phyloP scores from a whole-genome alignment of 2,329 filamentous ascomycete species.

The Alternaria gansuensis region DNA sequence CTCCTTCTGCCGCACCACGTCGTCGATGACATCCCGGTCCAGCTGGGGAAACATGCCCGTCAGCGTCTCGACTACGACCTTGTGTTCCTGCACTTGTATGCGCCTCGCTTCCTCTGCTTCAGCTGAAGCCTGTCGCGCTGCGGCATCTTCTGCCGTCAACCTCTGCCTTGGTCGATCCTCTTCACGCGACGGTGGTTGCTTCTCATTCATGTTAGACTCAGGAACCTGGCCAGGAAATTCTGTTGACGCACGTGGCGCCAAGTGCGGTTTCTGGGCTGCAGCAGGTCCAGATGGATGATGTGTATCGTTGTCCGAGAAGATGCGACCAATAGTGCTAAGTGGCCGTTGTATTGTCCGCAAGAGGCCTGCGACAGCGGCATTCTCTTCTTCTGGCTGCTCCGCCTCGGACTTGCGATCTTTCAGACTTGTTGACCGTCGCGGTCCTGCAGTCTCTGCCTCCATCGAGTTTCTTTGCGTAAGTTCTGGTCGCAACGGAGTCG shows the following conservation, averaged over 20 bases:
- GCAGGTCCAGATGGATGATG: conserved; percentile 46
- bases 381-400: conserved; percentile 68
- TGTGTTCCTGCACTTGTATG: conserved; percentile 84
- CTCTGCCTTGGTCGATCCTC: conserved; percentile 38
- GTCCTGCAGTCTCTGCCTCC: conserved; percentile 67
- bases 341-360: conserved; percentile 91
- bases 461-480: conserved; percentile 67
- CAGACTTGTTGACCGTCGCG: conserved; percentile 65
- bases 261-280: conserved; percentile 60
- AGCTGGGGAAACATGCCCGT: conserved; percentile 97
- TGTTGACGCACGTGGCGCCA: conserved; percentile 56
- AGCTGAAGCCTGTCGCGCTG: conserved; percentile 87
- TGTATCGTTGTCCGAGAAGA: conserved; percentile 78
- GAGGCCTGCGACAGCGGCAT: conserved; percentile 82
- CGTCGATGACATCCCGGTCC: conserved; percentile 92
- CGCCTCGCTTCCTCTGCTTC: conserved; percentile 87
- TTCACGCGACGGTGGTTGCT: conserved; percentile 38
- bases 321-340: conserved; percentile 88
- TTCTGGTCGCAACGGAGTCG: conserved; percentile 63
- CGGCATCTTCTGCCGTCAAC: conserved; percentile 82
- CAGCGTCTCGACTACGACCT: conserved; percentile 90
- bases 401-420: conserved; percentile 45
- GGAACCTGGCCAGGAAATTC: conserved; percentile 24
- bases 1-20: conserved; percentile 95
- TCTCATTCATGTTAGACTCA: conserved; percentile 19